Evolutionary conservation across 176 grass and related monocot species (phyloP).

Genomic region (Oryza glaberrima): DNA sequence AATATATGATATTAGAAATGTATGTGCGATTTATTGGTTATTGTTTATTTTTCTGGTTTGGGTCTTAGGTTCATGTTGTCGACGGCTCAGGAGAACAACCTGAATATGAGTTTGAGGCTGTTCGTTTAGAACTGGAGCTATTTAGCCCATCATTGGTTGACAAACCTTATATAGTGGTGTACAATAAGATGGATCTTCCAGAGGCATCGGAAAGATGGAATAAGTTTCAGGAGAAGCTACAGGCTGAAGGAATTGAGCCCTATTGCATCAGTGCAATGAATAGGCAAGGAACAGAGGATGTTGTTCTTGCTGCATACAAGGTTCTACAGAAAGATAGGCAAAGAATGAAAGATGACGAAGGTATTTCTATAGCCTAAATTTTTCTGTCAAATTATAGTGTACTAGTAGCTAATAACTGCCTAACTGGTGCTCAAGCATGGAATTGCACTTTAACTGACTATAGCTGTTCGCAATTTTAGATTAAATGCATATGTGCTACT

Average conservation of each 20-base stretch:
- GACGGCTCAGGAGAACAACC: conserved; percentile 89
- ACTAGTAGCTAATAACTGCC: background rate
- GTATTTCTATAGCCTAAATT: conserved; percentile 36
- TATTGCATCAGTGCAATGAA: conserved; percentile 88
- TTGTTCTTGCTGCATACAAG: conserved; percentile 65
- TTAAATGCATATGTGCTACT: background rate
- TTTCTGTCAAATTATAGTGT: conserved; percentile 19
- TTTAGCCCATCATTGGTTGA: conserved; percentile 88
- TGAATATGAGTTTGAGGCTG: conserved; percentile 93
- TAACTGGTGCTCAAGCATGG: background rate
- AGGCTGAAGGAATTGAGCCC: conserved; percentile 55
- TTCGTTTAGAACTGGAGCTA: conserved; percentile 93
- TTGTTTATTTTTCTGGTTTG: conserved; percentile 22
- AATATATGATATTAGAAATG: conserved; percentile 13
- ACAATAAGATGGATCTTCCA: conserved; percentile 95
- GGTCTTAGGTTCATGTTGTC: conserved; percentile 85
- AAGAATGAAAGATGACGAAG: conserved; percentile 70
- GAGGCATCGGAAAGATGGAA: conserved; percentile 87
- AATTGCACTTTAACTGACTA: conserved; percentile 16
- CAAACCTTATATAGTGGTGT: conserved; percentile 87
- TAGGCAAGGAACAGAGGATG: conserved; percentile 75
- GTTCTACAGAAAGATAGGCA: conserved; percentile 79
- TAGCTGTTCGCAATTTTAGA: background rate
- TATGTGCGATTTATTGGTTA: background rate
- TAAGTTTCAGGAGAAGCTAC: conserved; percentile 63